Evolutionary conservation across 2,329 filamentous ascomycete species (phyloP).

Genomic region (Aulographum hederae): DNA sequence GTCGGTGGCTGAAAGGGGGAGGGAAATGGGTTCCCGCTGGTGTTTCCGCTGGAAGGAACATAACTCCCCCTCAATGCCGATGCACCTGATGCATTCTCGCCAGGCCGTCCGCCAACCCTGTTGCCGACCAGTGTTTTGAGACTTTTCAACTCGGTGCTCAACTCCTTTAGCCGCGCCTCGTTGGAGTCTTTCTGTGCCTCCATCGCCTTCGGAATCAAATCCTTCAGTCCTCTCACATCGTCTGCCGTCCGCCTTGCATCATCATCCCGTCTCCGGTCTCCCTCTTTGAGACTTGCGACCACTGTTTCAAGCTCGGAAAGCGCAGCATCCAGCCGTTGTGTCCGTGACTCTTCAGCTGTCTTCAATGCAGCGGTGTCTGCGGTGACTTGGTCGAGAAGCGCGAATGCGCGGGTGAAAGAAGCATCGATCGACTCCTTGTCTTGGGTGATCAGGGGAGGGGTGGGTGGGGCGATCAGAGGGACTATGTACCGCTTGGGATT

Average conservation of each 20-base stretch:
- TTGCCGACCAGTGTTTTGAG: conserved; percentile 71
- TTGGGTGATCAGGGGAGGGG: conserved; percentile 79
- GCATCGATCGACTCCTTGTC: conserved; percentile 89
- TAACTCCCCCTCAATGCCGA: background rate
- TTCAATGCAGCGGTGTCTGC: conserved; percentile 84
- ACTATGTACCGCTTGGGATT: conserved; percentile 60
- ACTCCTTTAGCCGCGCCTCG: conserved; percentile 64
- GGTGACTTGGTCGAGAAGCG: conserved; percentile 76
- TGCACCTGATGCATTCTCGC: conserved; percentile 4
- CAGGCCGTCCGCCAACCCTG: conserved; percentile 23
- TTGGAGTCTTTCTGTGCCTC: conserved; percentile 72
- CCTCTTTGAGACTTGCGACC: conserved; percentile 62
- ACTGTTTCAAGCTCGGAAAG: conserved; percentile 72
- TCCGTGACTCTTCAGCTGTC: conserved; percentile 66
- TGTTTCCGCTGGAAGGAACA: conserved; percentile 4
- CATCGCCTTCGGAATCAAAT: conserved; percentile 74
- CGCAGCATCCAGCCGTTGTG: conserved; percentile 63
- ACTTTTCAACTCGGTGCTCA: conserved; percentile 76
- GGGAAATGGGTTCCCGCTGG: conserved; percentile 5
- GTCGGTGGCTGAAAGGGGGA: conserved; percentile 8
- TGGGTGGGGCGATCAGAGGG: conserved; percentile 82
- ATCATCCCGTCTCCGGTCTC: conserved; percentile 66
- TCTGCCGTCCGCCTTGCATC: conserved; percentile 74
- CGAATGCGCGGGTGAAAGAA: conserved; percentile 82
- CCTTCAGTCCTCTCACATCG: conserved; percentile 67